Base-by-base conservation (phyloP, 106 monocot species). In the Dactylorhiza incarnata region DNA sequence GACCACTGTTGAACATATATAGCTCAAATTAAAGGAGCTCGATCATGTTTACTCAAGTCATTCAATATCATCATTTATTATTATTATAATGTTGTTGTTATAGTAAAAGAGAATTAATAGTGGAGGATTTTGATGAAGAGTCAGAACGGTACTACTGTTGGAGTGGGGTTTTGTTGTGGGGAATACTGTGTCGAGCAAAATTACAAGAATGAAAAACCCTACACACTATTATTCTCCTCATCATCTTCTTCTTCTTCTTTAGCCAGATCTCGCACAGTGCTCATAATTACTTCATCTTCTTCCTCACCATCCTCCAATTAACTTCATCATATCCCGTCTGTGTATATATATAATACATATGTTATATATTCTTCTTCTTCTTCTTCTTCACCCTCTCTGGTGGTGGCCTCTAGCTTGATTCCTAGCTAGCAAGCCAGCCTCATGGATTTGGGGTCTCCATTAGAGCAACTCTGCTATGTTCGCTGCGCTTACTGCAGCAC, bases 401-500 rank as follows among this genome's bases (percentile, higher is more conserved):
- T n/a, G n/a, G n/a, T 58, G 22, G 11, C 14, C 54, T 54, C 54
- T 17, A 5, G 5, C 16, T 17, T n/a, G n/a, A 16, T 15, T 14
- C 17, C 54, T 17, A 54, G 15, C 54, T 54, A 14, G n/a, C 22
- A 8, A 58, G 37, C 37, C 37, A 37, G 37, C 37, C 52, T 73
- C 63, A 85, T 85, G 89, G 83, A 85, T 61, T 69, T 65, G 17
- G 76, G 74, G 3, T 56, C 80, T 73, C 65, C 89, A 24, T 52
- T 75, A 11, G 89, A 86, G 75, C 84, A 89, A 16, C 70, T 89
- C 10, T 89, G 86, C 81, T 89, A 89, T 52, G 89, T 86, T 45
- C 83, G 84, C 26, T 89, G 89, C 79, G 83, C 86, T 74, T 82
- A 79, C 84, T 89, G 89, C 89, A 78, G 73, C 84, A 86, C 82